phyloP scores from a whole-genome alignment of 768 basidiomycete species.

The Xerocomus brunneocitrinus region DNA sequence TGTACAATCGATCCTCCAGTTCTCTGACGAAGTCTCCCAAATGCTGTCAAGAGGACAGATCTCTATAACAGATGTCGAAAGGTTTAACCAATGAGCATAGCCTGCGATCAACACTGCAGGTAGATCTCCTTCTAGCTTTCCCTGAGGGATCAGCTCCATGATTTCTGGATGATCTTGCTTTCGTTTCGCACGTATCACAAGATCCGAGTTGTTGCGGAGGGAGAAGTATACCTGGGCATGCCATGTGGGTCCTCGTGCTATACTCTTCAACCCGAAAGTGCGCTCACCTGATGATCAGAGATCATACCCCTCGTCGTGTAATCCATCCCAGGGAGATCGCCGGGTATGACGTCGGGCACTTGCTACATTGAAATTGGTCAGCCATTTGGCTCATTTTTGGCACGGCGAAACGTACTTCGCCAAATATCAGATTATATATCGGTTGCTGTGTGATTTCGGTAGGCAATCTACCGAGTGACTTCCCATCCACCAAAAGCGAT shows the following conservation, averaged over 20 bases:
- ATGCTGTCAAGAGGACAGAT: constrained; percentile 21
- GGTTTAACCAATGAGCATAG: constrained; percentile 29
- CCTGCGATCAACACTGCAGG: constrained; percentile 19
- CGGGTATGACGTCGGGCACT: constrained; percentile 15
- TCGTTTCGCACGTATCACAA: constrained; percentile 12
- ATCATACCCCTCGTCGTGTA: constrained; percentile 17
- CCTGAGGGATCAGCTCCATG: constrained; percentile 21
- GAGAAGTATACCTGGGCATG: constrained; percentile 12
- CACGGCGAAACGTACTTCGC: constrained; percentile 7
- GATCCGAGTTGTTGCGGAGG: not conserved
- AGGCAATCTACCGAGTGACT: constrained; percentile 16
- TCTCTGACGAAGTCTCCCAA: constrained; percentile 22
- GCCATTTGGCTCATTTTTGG: not conserved
- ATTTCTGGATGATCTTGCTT: not conserved
- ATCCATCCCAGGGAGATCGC: constrained; percentile 21
- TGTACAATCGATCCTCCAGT: constrained; percentile 24
- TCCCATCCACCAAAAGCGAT: constrained; percentile 23
- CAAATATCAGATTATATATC: constrained; percentile 18
- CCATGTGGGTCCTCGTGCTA: not conserved
- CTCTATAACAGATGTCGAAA: constrained; percentile 21
- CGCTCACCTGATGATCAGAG: constrained; percentile 16
- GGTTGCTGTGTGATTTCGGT: constrained; percentile 8
- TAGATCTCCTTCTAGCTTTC: constrained; percentile 21
- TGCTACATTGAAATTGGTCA: constrained; percentile 6
- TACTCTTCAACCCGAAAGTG: not conserved